These are phyloP conservation scores for Gleditsia sinensis DNA, from an alignment of 306 rosid genomes.

Conservation along the genomic window DNA sequence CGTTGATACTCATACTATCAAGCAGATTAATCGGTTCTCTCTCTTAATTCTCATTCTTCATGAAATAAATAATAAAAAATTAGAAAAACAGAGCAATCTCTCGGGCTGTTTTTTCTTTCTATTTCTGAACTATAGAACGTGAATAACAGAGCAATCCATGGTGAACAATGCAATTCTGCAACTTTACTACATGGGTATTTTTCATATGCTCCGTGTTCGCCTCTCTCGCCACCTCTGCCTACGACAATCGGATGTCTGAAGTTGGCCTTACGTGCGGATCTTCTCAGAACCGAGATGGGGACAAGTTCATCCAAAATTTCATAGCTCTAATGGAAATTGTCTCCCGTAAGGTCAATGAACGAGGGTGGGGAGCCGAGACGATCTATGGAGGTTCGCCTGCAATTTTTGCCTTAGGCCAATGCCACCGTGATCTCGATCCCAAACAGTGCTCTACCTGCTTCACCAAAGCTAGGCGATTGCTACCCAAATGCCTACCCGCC, in stretches of 20 bases:
- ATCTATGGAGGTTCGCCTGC: background rate
- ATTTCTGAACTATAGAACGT: too few species aligned
- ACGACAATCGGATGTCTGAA: background rate
- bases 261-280: slow-evolving; percentile 42
- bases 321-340: slow-evolving; percentile 34
- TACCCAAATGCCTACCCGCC: slow-evolving; percentile 46
- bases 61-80: background rate
- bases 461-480: slow-evolving; percentile 22
- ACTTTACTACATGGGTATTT: background rate
- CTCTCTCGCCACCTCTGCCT: background rate
- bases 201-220: background rate
- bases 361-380: slow-evolving; percentile 33
- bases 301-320: slow-evolving; percentile 21
- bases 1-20: background rate
- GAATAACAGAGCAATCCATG: background rate
- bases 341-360: slow-evolving; percentile 24
- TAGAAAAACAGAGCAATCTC: background rate
- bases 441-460: slow-evolving; percentile 45
- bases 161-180: slow-evolving; percentile 32
- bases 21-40: background rate
- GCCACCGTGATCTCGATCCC: slow-evolving; percentile 39
- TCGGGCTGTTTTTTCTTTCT: too few species aligned
- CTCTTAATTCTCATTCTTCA: background rate
- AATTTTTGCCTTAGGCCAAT: slow-evolving; percentile 48
- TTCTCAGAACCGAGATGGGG: background rate